phyloP scores from a whole-genome alignment of 2,329 filamentous ascomycete species.

The Trichoderma sp. region DNA sequence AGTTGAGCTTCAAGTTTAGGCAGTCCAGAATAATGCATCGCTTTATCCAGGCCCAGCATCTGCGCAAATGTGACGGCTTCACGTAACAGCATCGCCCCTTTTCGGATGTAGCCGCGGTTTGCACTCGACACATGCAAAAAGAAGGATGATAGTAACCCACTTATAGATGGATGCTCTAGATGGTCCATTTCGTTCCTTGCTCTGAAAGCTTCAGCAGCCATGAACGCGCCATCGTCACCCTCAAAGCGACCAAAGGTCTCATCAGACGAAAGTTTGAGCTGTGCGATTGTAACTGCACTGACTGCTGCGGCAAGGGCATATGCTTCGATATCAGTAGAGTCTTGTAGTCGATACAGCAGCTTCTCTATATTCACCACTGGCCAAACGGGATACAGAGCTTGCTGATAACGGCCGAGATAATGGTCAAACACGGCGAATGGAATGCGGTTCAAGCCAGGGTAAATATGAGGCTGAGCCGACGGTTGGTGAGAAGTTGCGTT shows the following conservation, averaged over 20 bases:
- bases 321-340: constrained; percentile 9
- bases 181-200: constrained; percentile 10
- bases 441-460: neutral
- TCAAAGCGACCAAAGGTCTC: neutral
- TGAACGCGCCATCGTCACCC: constrained; percentile 12
- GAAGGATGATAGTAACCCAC: constrained; percentile 8
- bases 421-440: constrained; percentile 4
- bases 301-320: constrained; percentile 14
- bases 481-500: neutral
- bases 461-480: neutral
- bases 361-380: neutral
- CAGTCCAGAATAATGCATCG: neutral
- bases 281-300: constrained; percentile 14
- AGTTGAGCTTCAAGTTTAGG: constrained; percentile 4
- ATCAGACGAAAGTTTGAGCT: constrained; percentile 4
- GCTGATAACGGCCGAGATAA: neutral
- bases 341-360: neutral
- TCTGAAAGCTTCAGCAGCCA: constrained; percentile 7
- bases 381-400: constrained; percentile 16
- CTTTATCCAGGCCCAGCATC: constrained; percentile 11
- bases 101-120: constrained; percentile 14
- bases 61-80: constrained; percentile 17
- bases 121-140: constrained; percentile 17
- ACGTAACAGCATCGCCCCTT: constrained; percentile 12
- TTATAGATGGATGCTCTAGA: constrained; percentile 7